These are phyloP conservation scores for Calendula officinalis DNA, from an alignment of 129 eudicot genomes.

Conservation along the genomic window DNA sequence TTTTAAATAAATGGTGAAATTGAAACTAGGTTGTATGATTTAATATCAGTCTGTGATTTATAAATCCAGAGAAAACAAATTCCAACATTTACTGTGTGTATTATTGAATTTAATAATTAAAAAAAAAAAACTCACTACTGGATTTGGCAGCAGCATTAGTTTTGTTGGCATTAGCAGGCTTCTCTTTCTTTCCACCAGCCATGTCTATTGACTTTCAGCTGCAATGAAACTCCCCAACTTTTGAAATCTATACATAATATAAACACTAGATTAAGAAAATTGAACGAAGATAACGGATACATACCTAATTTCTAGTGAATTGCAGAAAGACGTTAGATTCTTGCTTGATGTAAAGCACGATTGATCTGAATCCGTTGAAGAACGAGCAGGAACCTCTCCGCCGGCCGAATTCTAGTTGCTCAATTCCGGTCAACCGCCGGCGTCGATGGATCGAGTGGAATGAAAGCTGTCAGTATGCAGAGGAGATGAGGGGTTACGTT, in stretches of 20 bases:
- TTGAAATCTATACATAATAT: background rate
- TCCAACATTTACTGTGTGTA: background rate
- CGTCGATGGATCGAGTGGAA: background rate
- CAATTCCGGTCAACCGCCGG: slow-evolving; percentile 23
- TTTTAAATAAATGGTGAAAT: background rate
- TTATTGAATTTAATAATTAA: background rate
- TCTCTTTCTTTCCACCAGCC: background rate
- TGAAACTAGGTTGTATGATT: background rate
- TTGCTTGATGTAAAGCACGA: background rate
- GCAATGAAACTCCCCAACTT: background rate
- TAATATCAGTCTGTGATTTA: background rate
- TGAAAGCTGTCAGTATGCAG: background rate
- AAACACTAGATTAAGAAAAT: background rate
- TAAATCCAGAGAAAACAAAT: background rate
- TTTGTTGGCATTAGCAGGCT: background rate
- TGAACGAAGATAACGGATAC: background rate
- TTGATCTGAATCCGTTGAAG: background rate
- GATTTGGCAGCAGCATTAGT: background rate
- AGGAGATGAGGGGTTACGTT: background rate
- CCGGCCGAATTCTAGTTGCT: background rate
- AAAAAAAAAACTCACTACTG: slow-evolving; percentile 12
- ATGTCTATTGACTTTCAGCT: background rate
- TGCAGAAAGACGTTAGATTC: background rate
- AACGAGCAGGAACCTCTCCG: slow-evolving; percentile 2
- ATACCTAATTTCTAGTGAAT: slow-evolving; percentile 7